Conservation (phyloP, 495 filamentous ascomycete species). For the Penicillium macrosclerotiorum region DNA sequence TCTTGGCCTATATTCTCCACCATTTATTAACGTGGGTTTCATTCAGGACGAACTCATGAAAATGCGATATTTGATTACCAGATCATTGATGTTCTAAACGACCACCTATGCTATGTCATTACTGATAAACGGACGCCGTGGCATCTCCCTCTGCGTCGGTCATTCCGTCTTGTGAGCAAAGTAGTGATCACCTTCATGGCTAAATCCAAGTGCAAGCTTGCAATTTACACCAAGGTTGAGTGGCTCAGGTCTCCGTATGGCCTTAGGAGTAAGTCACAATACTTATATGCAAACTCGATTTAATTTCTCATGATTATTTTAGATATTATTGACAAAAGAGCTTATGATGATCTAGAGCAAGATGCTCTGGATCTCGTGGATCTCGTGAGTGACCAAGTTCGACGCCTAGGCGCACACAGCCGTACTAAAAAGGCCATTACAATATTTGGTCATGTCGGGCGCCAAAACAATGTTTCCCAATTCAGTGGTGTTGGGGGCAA, state of each 20-base stretch:
- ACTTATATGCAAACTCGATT: not conserved
- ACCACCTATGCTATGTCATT: conserved; percentile 93
- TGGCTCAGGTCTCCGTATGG: conserved; percentile 70
- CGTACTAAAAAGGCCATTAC: conserved; percentile 87
- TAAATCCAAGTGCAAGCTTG: conserved; percentile 88
- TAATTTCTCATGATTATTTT: conserved; percentile 7
- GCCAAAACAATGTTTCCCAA: conserved; percentile 63
- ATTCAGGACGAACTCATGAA: conserved; percentile 47
- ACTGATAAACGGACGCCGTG: conserved; percentile 85
- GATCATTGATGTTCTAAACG: conserved; percentile 85
- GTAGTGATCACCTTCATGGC: conserved; percentile 90
- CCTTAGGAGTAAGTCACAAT: conserved; percentile 55
- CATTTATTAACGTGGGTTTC: no score
- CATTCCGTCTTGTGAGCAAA: conserved; percentile 84
- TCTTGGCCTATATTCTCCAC: no score
- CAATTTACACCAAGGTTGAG: conserved; percentile 81
- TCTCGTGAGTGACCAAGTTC: conserved; percentile 82
- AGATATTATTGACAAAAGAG: conserved; percentile 75
- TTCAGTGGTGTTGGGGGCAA: conserved; percentile 50
- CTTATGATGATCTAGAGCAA: conserved; percentile 72
- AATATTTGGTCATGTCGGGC: conserved; percentile 84
- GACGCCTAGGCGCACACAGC: conserved; percentile 71
- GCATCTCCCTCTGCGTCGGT: conserved; percentile 78
- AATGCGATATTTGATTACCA: conserved; percentile 75
- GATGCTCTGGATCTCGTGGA: conserved; percentile 85